Percentiles rank a stretch among this genome's conserved stretches.
These are phyloP conservation scores for Colletotrichum tamarilloi DNA, from an alignment of 2,329 filamentous ascomycete species.

Conservation along the genomic window DNA sequence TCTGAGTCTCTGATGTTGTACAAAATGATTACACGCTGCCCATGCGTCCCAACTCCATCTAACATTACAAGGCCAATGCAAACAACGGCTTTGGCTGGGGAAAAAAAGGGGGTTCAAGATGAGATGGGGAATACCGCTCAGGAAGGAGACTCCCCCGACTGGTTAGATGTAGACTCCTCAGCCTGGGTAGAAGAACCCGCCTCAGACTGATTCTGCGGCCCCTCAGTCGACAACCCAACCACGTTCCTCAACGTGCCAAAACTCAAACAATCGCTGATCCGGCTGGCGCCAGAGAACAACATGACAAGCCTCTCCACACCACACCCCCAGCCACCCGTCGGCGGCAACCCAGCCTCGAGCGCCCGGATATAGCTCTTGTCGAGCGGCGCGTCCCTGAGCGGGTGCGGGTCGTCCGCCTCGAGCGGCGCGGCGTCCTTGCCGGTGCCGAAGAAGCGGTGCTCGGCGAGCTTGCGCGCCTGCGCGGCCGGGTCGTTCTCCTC, in stretches of 20 bases:
- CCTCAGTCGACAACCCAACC: constrained; percentile 59
- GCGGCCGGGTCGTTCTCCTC: constrained; percentile 94
- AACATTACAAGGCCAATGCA: not conserved
- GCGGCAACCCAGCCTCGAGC: constrained; percentile 90
- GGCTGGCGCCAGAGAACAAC: constrained; percentile 82
- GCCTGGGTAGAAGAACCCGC: too few species aligned
- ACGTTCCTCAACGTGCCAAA: constrained; percentile 87
- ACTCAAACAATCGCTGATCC: constrained; percentile 86
- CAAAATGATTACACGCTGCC: constrained; percentile 6
- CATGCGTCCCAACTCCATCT: not conserved
- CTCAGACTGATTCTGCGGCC: not conserved
- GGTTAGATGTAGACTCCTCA: too few species aligned
- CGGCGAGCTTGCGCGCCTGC: constrained; percentile 84
- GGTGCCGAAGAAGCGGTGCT: constrained; percentile 54
- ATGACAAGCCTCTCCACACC: constrained; percentile 92
- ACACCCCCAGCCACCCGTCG: constrained; percentile 96
- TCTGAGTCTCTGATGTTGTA: constrained; percentile 7
- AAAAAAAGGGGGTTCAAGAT: not conserved
- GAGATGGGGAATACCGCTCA: not conserved
- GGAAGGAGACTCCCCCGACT: not conserved
- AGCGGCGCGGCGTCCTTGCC: constrained; percentile 39
- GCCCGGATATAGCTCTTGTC: constrained; percentile 89
- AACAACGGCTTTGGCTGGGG: not conserved
- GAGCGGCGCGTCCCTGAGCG: constrained; percentile 56
- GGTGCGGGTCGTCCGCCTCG: constrained; percentile 43